Percentiles rank a stretch among this genome's conserved stretches.
Evolutionary conservation across 495 filamentous ascomycete genomes (phyloP).

Genomic region (Annulohypoxylon stygium): DNA sequence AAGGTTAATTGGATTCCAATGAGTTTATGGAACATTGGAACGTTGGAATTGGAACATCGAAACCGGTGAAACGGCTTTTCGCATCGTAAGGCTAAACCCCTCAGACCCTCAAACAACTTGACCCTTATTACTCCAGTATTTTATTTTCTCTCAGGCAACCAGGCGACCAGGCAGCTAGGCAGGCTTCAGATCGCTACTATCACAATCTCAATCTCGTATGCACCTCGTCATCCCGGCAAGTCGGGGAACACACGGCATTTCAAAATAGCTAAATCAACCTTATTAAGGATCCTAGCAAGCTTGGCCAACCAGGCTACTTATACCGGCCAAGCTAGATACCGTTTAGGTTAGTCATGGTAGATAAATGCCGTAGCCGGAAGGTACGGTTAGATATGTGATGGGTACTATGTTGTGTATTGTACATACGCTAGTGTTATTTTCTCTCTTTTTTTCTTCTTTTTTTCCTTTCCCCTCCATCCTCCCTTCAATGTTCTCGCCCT

Average conservation of each 20-base stretch:
- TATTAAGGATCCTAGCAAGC: slow-evolving; percentile 13
- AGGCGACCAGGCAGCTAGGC: neutral
- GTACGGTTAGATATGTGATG: neutral
- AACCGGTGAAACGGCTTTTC: neutral
- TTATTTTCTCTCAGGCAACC: slow-evolving; percentile 1
- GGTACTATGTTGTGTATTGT: neutral
- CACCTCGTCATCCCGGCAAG: slow-evolving; percentile 23
- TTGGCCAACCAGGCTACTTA: neutral
- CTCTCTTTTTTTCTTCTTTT: neutral
- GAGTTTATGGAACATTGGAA: neutral
- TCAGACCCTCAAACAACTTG: neutral
- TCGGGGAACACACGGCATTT: slow-evolving; percentile 43
- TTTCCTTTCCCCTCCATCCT: neutral
- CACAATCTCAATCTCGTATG: slow-evolving; percentile 5
- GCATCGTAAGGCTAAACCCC: slow-evolving; percentile 24
- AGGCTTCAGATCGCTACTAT: slow-evolving; percentile 17
- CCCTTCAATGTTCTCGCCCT: too few relatives aligned
- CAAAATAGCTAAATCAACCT: slow-evolving; percentile 6
- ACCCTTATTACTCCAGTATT: neutral
- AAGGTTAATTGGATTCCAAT: slow-evolving; percentile 19
- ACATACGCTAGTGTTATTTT: neutral
- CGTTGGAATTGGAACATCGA: neutral
- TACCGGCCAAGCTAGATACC: neutral
- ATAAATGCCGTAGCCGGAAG: slow-evolving; percentile 21
- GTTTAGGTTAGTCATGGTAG: neutral